Percentiles rank a stretch among this genome's conserved stretches.
These are phyloP conservation scores for Calonectria pseudoreteaudii DNA, from an alignment of 2,329 filamentous ascomycete species.

Conservation along the genomic window DNA sequence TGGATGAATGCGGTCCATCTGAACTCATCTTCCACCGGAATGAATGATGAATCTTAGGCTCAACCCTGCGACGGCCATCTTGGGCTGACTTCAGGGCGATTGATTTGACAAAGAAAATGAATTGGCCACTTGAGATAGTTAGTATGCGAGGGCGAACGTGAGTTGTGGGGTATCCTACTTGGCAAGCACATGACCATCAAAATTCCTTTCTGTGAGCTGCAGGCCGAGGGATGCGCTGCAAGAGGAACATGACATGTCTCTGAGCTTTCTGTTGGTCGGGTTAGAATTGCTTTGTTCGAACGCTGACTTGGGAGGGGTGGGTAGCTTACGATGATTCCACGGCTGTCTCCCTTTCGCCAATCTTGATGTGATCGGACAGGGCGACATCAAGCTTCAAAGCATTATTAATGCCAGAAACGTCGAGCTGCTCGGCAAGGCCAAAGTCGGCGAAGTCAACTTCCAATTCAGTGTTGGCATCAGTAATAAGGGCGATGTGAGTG, in stretches of 20 bases:
- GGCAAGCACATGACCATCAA: constrained; percentile 50
- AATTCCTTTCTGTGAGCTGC: constrained; percentile 47
- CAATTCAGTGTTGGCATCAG: constrained; percentile 33
- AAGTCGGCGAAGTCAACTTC: constrained; percentile 39
- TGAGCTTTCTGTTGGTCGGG: constrained; percentile 46
- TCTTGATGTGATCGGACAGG: constrained; percentile 39
- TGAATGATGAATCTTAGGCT: constrained; percentile 48
- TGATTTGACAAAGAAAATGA: constrained; percentile 48
- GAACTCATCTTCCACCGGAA: constrained; percentile 45
- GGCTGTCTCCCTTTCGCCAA: constrained; percentile 50
- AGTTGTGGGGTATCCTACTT: constrained; percentile 44
- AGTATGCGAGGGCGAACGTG: neutral
- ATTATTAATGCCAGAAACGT: constrained; percentile 15
- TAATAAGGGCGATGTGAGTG: constrained; percentile 52
- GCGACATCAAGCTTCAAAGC: constrained; percentile 32
- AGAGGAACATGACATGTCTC: constrained; percentile 49
- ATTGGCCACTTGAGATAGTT: constrained; percentile 47
- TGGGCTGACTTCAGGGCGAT: constrained; percentile 39
- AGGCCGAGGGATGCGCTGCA: constrained; percentile 50
- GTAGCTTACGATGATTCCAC: constrained; percentile 50
- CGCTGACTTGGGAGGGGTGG: neutral
- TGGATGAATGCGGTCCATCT: constrained; percentile 3
- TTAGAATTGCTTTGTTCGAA: neutral
- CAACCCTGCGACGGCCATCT: constrained; percentile 38
- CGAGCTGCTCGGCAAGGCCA: constrained; percentile 44